Base-by-base conservation (phyloP, 495 filamentous ascomycete genomes). In the Hypoxylon perforatum region DNA sequence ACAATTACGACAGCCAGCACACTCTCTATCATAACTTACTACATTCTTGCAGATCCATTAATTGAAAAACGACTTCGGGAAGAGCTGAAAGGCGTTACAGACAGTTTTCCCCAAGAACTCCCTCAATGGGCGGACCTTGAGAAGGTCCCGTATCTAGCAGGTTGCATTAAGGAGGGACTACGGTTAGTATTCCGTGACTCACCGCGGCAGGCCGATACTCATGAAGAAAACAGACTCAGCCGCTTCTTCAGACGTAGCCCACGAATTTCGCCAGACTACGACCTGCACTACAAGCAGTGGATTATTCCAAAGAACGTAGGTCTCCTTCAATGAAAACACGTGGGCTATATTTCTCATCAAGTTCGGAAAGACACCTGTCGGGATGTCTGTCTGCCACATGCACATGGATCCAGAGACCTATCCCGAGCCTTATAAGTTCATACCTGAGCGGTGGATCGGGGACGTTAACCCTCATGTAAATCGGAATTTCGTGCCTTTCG, bases 371-470 rank as follows among this genome's bases (percentile, higher is more conserved):
- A 79, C 77, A 0, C 74, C 81, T 0, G 69, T 85, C 25, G 78
- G 77, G 45, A 78, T 78, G 61, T 77, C 77, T 10, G 69, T 71
- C 5, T 79, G 74, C 66, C 70, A 76, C 51, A 72, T 82, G 12
- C 79, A 81, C 50, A 71, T 71, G 44, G 70, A 82, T 57, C 56
- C 76, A 3, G 54, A 46, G 1, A 73, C 81, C 22, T 86, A 81
- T 60, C 75, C 80, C 1, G 63, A 80, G 10, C 80, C 82, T 0
- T 48, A 74, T 14, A 57, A 49, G 15, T 85, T 84, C 64, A 58
- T 76, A 12, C 84, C 84, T 0, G 75, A 80, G 25, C 78, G 83
- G 28, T 86, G 82, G 82, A 68, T 81, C 9, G 70, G 59, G 18
- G 59, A 62, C n/a, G 30, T 53, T 22, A 49, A 62, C 38, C 49